Conservation (phyloP, 345 rosid species). For the Syzygium jambos region DNA sequence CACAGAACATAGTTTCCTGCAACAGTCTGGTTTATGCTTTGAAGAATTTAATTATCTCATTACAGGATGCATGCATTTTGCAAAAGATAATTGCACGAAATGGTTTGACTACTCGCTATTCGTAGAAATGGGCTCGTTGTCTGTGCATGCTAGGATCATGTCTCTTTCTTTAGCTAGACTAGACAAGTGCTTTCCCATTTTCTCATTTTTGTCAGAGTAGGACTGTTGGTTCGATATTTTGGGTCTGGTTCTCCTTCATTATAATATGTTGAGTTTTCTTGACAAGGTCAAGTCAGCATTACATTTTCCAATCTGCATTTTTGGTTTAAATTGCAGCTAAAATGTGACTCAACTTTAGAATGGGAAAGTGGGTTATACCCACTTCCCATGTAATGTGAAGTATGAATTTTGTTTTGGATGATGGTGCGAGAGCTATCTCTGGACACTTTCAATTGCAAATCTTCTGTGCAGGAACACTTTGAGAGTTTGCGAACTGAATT, state of each 20-base stretch:
- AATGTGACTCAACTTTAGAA: not conserved
- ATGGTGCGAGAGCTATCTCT: not conserved
- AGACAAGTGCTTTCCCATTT: not conserved
- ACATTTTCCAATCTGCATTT: not conserved
- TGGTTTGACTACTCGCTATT: not conserved
- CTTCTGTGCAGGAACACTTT: slow-evolving; percentile 48
- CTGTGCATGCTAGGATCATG: not conserved
- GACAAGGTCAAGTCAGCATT: not conserved
- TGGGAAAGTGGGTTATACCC: not conserved
- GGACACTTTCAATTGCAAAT: not conserved
- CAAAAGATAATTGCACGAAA: not conserved
- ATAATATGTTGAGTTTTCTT: not conserved
- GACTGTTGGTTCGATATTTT: not conserved
- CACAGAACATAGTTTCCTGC: not conserved
- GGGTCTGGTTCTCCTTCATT: not conserved
- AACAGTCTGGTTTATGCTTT: not conserved
- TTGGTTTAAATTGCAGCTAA: not conserved
- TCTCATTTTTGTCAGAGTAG: not conserved
- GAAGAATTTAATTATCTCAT: not conserved
- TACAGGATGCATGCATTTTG: not conserved
- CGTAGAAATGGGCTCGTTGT: not conserved
- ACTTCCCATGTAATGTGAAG: not conserved
- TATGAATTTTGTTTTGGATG: not conserved
- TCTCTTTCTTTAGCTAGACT: not conserved
- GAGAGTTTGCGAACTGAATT: slow-evolving; percentile 65